A percentile compares a stretch with the other conserved stretches of the same genome.
These are phyloP conservation scores for Neolecta irregularis DNA, from an alignment of 1,139 yeast species.

Conservation along the genomic window DNA sequence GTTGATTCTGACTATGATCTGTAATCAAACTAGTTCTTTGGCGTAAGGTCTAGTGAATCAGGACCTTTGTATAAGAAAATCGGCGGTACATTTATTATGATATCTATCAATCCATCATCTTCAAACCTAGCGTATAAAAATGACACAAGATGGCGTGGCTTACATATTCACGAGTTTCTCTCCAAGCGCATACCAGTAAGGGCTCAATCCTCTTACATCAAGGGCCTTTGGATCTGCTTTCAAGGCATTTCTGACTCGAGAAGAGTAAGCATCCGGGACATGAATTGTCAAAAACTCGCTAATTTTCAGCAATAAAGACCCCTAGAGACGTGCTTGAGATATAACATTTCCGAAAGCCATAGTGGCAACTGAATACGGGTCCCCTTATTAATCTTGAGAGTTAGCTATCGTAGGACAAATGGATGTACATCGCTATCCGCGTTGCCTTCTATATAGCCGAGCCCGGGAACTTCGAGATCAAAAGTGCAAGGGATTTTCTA, in stretches of 20 bases:
- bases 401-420: not conserved
- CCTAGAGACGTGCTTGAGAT: conserved; percentile 32
- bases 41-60: conserved; percentile 32
- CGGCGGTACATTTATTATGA: conserved; percentile 6
- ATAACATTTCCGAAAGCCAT: conserved; percentile 77
- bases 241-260: conserved; percentile 61
- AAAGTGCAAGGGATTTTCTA: conserved; percentile 14
- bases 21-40: conserved; percentile 55
- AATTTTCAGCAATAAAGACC: too few relatives aligned
- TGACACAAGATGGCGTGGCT: not conserved
- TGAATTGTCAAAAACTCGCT: conserved; percentile 23
- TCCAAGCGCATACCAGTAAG: conserved; percentile 52
- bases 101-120: conserved; percentile 9
- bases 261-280: conserved; percentile 27
- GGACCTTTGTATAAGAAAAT: not conserved
- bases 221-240: conserved; percentile 55
- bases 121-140: conserved; percentile 5
- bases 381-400: conserved; percentile 35
- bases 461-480: conserved; percentile 12
- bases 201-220: conserved; percentile 51
- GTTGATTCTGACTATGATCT: conserved; percentile 49
- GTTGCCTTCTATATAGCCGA: conserved; percentile 10
- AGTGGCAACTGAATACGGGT: conserved; percentile 68
- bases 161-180: conserved; percentile 31
- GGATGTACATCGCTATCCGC: conserved; percentile 7